Percentiles rank a stretch among this genome's conserved stretches.
Evolutionary conservation across 1,284 basidiomycete species (phyloP).

Genomic region (Cryptococcus jaspeensis): DNA sequence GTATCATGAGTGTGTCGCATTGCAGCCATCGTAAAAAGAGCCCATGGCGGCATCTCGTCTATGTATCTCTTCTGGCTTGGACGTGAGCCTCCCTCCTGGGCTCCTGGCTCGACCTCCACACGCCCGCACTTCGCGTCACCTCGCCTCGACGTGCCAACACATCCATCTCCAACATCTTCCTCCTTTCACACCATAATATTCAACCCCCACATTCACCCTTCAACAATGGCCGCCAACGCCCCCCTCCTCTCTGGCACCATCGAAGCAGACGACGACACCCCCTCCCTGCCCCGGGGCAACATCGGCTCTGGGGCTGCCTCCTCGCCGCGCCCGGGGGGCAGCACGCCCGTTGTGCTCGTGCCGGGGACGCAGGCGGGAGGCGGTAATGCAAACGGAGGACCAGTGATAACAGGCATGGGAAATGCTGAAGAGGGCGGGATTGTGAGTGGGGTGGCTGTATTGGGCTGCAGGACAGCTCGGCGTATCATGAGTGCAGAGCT

Average conservation of each 20-base stretch:
- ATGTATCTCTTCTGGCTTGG: too few species aligned
- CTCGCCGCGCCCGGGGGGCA: conserved; percentile 6
- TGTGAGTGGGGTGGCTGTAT: conserved; percentile 26
- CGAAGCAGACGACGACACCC: conserved; percentile 48
- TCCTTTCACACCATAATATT: conserved; percentile 11
- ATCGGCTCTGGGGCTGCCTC: conserved; percentile 31
- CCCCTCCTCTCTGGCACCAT: conserved; percentile 51
- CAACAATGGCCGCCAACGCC: conserved; percentile 33
- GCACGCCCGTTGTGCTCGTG: conserved; percentile 38
- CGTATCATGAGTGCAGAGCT: background rate
- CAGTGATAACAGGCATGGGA: conserved; percentile 6
- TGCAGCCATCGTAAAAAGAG: too few species aligned
- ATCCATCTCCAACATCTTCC: conserved; percentile 46
- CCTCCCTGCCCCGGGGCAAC: conserved; percentile 37
- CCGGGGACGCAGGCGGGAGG: conserved; percentile 37
- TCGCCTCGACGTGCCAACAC: conserved; percentile 14
- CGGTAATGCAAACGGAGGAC: background rate
- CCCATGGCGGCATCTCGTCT: too few species aligned
- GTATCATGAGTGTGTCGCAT: too few species aligned
- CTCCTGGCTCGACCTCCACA: background rate
- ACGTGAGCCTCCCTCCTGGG: too few species aligned
- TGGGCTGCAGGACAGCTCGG: background rate
- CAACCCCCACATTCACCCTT: background rate
- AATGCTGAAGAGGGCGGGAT: conserved; percentile 47
- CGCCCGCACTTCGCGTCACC: background rate